Evolutionary conservation across 768 basidiomycete genomes (phyloP), one percentile per base, ranked within the genome.

Genomic region (Saitozyma sp.): DNA sequence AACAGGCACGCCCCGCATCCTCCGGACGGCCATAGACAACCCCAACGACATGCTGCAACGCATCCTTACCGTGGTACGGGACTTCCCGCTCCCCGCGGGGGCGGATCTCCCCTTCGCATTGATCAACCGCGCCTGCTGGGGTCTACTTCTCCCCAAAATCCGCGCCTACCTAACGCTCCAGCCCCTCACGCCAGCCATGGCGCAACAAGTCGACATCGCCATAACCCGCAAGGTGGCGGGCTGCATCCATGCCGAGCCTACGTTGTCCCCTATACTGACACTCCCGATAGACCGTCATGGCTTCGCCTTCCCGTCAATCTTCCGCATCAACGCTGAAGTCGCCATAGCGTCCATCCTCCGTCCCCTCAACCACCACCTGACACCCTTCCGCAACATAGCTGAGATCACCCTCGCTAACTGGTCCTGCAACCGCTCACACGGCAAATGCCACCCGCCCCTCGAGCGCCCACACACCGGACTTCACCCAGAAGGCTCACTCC

Each of bases 321-420:
- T 43, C 50, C 20, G 19, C 9, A 64, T 67, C 46, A 67, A 67
- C 55, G 66, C 58, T 10, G 55, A 61, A 29, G 9, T 67, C 4
- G 62, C 66, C 8, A 55, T 63, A 17, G 37, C 3, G 4, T 1
- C 37, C 4, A 3, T 67, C 11, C 42, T 67, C 14, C 57, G 66
- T 2, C 40, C 51, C 10, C 38, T 67, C 6, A 67, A 67, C 45
- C 66, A 67, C 52, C 62, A 60, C 42, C 48, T 63, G 19, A 9
- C 52, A 2, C 11, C 49, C 4, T 57, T 63, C 37, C 9, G 42
- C 10, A 56, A 8, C 5, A 61, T 64, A 50, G 66, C 62, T 14
- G 6, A 6, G 49, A 59, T 67, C 9, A 61, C 54, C n/a, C 40
- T 60, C 9, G 66, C 62, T 8, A 63, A 67, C 49, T 64, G 58